These are phyloP conservation scores for Aschersonia sp. DNA, from an alignment of 2,329 filamentous ascomycete species.

Conservation along the genomic window DNA sequence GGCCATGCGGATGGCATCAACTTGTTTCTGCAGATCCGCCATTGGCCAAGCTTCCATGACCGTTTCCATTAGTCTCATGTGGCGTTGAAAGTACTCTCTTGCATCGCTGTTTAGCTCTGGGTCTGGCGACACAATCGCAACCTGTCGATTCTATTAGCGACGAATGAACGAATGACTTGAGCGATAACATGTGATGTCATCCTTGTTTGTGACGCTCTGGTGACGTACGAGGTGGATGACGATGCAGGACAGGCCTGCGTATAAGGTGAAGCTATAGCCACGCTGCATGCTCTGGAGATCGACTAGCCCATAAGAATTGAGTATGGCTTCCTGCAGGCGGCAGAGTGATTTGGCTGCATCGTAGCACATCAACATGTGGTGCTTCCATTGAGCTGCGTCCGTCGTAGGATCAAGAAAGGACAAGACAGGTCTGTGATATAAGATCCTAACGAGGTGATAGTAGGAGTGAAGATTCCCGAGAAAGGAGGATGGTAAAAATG, in stretches of 20 bases:
- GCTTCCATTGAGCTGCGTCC: constrained; percentile 66
- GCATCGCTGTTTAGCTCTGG: constrained; percentile 76
- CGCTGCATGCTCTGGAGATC: constrained; percentile 86
- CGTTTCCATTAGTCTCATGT: constrained; percentile 86
- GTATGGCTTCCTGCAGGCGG: constrained; percentile 69
- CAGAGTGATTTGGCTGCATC: constrained; percentile 74
- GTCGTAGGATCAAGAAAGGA: constrained; percentile 60
- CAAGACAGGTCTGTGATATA: constrained; percentile 78
- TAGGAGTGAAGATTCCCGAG: constrained; percentile 83
- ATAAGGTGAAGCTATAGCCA: constrained; percentile 93
- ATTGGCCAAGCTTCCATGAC: constrained; percentile 75
- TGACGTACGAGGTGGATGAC: constrained; percentile 77
- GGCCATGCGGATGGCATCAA: constrained; percentile 76
- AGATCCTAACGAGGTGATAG: constrained; percentile 71
- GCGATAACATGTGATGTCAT: constrained; percentile 1
- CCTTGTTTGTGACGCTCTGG: not conserved
- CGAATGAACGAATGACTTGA: not conserved
- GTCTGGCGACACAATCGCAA: constrained; percentile 86
- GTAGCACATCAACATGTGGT: constrained; percentile 78
- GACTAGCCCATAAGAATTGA: constrained; percentile 61
- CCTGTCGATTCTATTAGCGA: constrained; percentile 32
- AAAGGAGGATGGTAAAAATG: constrained; percentile 77
- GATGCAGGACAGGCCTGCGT: constrained; percentile 78
- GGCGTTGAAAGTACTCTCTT: constrained; percentile 76
- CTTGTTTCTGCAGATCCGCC: constrained; percentile 79